Conservation (phyloP, 139 green algal species). For the Coelastrella sp. region DNA sequence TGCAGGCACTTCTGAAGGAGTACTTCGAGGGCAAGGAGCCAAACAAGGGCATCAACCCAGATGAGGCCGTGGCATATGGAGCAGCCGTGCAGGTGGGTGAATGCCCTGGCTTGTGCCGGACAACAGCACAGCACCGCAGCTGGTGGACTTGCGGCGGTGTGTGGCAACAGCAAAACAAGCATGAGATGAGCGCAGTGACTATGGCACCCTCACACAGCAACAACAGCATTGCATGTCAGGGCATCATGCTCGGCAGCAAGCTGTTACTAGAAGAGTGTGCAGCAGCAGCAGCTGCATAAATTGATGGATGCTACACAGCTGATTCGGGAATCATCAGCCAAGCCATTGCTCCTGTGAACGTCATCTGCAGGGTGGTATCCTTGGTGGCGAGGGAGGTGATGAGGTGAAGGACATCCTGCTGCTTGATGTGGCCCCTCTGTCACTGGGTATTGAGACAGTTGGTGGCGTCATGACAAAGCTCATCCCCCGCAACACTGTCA, state of each 20-base stretch:
- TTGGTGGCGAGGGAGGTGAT: conserved; percentile 56
- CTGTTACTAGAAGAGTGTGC: neutral
- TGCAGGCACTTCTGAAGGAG: conserved; percentile 90
- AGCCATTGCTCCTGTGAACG: neutral
- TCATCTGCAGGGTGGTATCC: conserved; percentile 49
- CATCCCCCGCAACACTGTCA: conserved; percentile 92
- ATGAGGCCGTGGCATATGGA: conserved; percentile 95
- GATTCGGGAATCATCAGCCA: neutral
- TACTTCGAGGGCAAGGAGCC: conserved; percentile 95
- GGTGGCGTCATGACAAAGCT: conserved; percentile 96
- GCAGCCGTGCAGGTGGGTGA: conserved; percentile 88
- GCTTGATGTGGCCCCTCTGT: conserved; percentile 90
- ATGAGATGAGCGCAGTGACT: too few relatives aligned
- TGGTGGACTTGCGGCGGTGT: neutral
- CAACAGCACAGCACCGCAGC: too few relatives aligned
- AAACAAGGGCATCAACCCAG: conserved; percentile 96
- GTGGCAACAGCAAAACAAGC: neutral
- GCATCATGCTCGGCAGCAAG: too few relatives aligned
- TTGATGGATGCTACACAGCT: neutral
- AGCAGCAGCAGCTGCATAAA: neutral
- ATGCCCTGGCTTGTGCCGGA: neutral
- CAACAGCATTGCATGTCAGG: too few relatives aligned
- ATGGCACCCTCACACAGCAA: too few relatives aligned
- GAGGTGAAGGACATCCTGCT: conserved; percentile 87
- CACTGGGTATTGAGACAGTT: conserved; percentile 94